phyloP scores from a whole-genome alignment of 306 rosid genomes.

The Psophocarpus tetragonolobus region DNA sequence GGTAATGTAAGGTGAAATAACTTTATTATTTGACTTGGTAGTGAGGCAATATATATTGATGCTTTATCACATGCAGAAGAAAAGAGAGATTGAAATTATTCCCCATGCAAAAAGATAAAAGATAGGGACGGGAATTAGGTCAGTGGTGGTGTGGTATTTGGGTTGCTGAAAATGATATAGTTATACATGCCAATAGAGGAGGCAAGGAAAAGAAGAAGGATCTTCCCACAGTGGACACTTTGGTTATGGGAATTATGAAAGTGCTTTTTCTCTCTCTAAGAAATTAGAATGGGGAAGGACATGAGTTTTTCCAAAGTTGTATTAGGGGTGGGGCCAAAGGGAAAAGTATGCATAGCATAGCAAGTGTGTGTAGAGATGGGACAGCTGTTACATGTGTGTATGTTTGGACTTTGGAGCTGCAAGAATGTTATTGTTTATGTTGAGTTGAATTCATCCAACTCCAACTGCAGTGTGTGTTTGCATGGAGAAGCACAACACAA shows the following conservation, averaged over 20 bases:
- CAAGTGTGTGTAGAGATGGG: conserved; percentile 37
- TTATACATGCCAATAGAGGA: conserved; percentile 34
- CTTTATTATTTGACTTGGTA: conserved; percentile 29
- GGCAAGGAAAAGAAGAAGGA: conserved; percentile 43
- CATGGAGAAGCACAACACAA: conserved; percentile 40
- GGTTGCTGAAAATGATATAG: conserved; percentile 44
- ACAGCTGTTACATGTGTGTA: conserved; percentile 54
- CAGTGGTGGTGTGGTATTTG: conserved; percentile 19
- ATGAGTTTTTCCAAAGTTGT: conserved; percentile 39
- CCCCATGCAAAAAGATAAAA: conserved; percentile 38
- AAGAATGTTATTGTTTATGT: conserved; percentile 15
- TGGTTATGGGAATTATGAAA: conserved; percentile 60
- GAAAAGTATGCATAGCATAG: too few relatives aligned
- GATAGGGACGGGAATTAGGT: conserved; percentile 8
- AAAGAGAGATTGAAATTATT: conserved; percentile 44
- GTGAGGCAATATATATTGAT: conserved; percentile 4
- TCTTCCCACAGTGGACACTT: conserved; percentile 45
- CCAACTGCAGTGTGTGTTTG: background rate
- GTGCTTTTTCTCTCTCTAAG: conserved; percentile 21
- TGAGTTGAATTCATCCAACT: conserved; percentile 26
- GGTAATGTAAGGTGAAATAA: too few relatives aligned
- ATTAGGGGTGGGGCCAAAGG: conserved; percentile 54
- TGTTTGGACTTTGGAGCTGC: conserved; percentile 43
- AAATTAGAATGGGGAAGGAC: conserved; percentile 27
- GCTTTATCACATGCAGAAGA: conserved; percentile 43